phyloP scores from a whole-genome alignment of 1,284 basidiomycete species.

The Pseudozyma thailandica region DNA sequence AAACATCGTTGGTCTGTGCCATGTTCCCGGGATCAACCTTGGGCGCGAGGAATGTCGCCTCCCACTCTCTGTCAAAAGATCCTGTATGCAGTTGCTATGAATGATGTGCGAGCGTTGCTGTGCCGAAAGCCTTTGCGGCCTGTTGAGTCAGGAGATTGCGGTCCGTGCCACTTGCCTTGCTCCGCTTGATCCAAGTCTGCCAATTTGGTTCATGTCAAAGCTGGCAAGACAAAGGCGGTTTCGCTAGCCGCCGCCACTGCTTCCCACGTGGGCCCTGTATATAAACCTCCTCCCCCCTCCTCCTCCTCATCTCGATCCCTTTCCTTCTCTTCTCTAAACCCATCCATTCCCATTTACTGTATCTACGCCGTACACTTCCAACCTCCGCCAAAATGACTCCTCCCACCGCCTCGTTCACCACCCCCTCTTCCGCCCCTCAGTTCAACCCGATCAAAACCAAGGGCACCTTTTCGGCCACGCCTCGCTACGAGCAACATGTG shows the following conservation, averaged over 20 bases:
- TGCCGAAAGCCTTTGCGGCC: too few relatives aligned
- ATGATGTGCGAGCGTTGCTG: too few relatives aligned
- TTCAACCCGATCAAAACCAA: slow-evolving; percentile 31
- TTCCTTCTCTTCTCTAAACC: neutral
- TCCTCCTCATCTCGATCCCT: too few relatives aligned
- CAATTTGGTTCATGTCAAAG: too few relatives aligned
- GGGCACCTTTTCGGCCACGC: slow-evolving; percentile 10
- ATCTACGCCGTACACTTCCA: neutral
- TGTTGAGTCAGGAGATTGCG: too few relatives aligned
- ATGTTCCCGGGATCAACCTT: too few relatives aligned
- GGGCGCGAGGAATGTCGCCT: too few relatives aligned
- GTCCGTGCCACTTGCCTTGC: too few relatives aligned
- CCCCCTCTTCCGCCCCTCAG: slow-evolving; percentile 7
- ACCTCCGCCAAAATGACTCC: slow-evolving; percentile 57
- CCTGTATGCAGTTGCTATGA: too few relatives aligned
- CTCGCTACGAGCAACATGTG: slow-evolving; percentile 46
- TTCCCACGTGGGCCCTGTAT: slow-evolving; percentile 15
- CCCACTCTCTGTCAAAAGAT: too few relatives aligned
- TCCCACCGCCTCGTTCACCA: slow-evolving; percentile 52
- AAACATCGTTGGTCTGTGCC: neutral
- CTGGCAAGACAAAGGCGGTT: too few relatives aligned
- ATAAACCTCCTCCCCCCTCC: neutral
- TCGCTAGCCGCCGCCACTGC: neutral
- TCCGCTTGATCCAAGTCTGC: too few relatives aligned
- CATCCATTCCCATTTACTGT: neutral